These are phyloP conservation scores for Casuarina glauca DNA, from an alignment of 306 rosid genomes.

Conservation along the genomic window DNA sequence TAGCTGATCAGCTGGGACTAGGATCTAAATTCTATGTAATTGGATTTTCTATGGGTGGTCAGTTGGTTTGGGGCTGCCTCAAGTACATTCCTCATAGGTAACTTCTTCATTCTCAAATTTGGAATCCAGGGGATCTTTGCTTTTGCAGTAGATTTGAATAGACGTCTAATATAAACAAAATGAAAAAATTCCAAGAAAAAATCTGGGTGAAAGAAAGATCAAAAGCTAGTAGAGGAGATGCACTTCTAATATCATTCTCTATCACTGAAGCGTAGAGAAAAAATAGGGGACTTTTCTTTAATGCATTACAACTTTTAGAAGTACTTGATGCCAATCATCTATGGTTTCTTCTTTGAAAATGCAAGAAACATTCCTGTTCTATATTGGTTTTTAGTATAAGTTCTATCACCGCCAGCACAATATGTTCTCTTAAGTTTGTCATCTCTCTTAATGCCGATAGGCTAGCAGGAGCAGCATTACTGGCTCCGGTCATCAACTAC, in stretches of 20 bases:
- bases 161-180: background rate
- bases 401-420: no score
- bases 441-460: constrained; percentile 30
- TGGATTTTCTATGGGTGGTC: constrained; percentile 53
- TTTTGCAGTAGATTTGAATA: no score
- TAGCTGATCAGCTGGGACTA: constrained; percentile 43
- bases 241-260: no score
- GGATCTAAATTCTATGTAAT: constrained; percentile 42
- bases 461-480: constrained; percentile 48
- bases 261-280: no score
- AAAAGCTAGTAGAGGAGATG: background rate
- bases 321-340: no score
- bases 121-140: background rate
- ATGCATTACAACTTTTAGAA: no score
- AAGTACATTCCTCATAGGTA: constrained; percentile 50
- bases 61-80: constrained; percentile 47
- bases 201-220: background rate
- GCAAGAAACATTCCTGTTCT: background rate
- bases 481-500: constrained; percentile 51
- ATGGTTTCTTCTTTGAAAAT: no score
- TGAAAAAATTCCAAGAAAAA: background rate
- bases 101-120: background rate
- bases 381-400: background rate
- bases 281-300: no score
- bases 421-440: background rate